These are phyloP conservation scores for Candida morakotiae DNA, from an alignment of 805 yeast species.

Conservation along the genomic window DNA sequence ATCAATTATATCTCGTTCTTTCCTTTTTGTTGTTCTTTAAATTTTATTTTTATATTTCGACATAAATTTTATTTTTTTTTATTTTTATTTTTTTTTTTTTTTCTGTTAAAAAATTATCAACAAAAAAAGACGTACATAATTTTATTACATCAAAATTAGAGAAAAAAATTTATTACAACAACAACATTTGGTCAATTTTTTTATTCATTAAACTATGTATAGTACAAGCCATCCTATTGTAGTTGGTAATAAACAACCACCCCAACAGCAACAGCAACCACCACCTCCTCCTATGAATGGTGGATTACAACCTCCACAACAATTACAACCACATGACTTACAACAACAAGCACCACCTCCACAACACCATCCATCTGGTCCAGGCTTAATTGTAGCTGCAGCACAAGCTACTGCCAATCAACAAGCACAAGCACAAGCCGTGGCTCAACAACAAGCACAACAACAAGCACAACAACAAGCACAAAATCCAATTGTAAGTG, in stretches of 20 bases:
- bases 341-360: conserved; percentile 12
- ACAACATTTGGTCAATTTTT: no score
- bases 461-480: conserved; percentile 6
- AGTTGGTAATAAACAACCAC: conserved; percentile 7
- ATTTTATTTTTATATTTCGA: not conserved
- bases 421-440: conserved; percentile 1
- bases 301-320: conserved; percentile 5
- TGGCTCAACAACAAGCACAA: conserved; percentile 3
- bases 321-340: not conserved
- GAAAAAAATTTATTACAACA: not conserved
- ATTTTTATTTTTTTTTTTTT: conserved; percentile 1
- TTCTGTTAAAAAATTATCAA: not conserved
- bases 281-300: conserved; percentile 9
- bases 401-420: conserved; percentile 2
- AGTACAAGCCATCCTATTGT: conserved; percentile 5
- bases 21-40: not conserved
- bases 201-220: no score
- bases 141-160: not conserved
- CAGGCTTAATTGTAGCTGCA: conserved; percentile 7
- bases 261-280: conserved; percentile 4
- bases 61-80: conserved; percentile 1
- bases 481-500: conserved; percentile 9
- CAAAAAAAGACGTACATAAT: not conserved
- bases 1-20: no score
- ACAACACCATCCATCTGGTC: conserved; percentile 3